Evolutionary conservation across 768 basidiomycete genomes (phyloP), one percentile per base, ranked within the genome.

Genomic region (Nidula microcarpa): DNA sequence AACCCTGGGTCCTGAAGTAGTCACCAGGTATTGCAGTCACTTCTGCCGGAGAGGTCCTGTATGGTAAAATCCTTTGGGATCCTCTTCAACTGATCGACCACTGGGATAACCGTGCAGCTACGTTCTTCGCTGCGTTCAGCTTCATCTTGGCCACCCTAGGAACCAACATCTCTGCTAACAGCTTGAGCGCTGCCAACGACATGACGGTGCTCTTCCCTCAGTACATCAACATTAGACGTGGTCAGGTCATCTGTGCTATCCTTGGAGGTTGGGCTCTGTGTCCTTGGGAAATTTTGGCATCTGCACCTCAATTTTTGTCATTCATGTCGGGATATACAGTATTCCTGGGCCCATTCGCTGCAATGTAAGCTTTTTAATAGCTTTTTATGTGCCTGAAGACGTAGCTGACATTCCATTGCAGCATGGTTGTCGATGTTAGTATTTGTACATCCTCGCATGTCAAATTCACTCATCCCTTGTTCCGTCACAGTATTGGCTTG

Each of bases 261-360:
- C 63, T 95, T 5, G 91, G 92, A 3, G 90, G 90, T 0, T 95
- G 93, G 92, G 83, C 78, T 0, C 67, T 91, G n/a, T 84, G 82
- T 56, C 91, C 92, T 3, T 95, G 92, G 93, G 84, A 92, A 68
- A 91, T 95, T 51, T 73, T 94, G 33, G 74, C 75, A 3, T 77
- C 73, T 18, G 89, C 87, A 0, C 73, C 81, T 33, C 82, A 82
- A 1, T 91, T 92, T 68, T 63, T 92, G 60, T 72, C 74, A 11
- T 92, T 93, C 68, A 87, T 92, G 85, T 80, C 77, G 18, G 91
- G 89, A 2, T 94, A 93, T 62, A 86, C 91, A 0, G 85, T 94
- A 17, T 91, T 96, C 65, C 74, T 95, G 17, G 90, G 90, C 0
- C 93, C 93, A 1, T 87, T 96, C 57, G 84, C 87, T 33, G 89